Evolutionary conservation across 352 stramenopile species (phyloP), one percentile per base, ranked within the genome.

Genomic region (Phytophthora fragariae): DNA sequence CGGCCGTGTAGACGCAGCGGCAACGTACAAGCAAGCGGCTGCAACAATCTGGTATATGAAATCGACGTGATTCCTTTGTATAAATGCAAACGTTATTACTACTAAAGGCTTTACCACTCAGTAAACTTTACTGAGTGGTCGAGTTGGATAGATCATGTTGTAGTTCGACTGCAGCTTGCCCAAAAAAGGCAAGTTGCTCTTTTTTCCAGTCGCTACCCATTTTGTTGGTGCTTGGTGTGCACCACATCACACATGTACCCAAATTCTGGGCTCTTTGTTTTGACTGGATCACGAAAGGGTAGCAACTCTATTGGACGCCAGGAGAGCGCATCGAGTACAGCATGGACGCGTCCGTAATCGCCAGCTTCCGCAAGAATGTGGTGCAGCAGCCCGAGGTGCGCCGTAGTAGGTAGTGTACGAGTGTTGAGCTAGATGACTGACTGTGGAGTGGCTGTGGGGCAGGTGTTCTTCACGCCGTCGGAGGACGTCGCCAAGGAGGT

Each of bases 391-490:
- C 88, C 65, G 88, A 95, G 83, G 84, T 92, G 77, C 41, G 76
- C 65, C 2, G 10, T 53, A 14, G 29, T 19, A 8, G 29, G 8
- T 2, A 47, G 39, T 17, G 39, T 67, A 14, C 8, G 14, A 31
- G 58, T 56, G 49, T 21, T 1, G n/a, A 33, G 4, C 21, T 29
- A 3, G 19, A 3, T 1, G 5, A 17, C 14, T 75, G 44, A 37
- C 37, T 21, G 9, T 56, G 14, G 24, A n/a, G 37, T 68, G 57
- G n/a, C 14, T 50, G 17, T 27, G 37, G 7, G 24, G 31, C 70
- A 93, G 86, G 81, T 84, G 29, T 95, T 95, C 70, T 95, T 95
- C 74, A 92, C 85, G 37, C 83, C 88, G 41, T 93, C 87, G 8
- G 79, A 89, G 37, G 77, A 89, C 39, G 70, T 93, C 9, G 85